Evolutionary conservation across 2,329 filamentous ascomycete genomes (phyloP), one percentile per base, ranked within the genome.

Genomic region (Phialophora chinensis): DNA sequence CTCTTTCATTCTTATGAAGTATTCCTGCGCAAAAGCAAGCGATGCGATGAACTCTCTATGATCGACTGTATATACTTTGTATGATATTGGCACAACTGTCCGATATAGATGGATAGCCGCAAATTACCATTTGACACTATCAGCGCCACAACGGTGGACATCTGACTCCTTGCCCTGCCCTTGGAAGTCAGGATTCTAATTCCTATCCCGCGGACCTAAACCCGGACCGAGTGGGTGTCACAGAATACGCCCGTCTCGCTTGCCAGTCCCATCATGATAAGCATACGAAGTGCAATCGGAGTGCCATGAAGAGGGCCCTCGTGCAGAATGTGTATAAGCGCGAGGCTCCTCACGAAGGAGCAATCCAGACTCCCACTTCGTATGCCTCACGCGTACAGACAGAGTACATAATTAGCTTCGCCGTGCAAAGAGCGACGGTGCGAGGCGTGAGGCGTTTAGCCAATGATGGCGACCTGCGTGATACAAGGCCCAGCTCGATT

Each of bases 31-130:
- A 35, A 20, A 25, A 38, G 20, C 54, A 23, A 57, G 61, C 61
- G 57, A 63, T 38, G 53, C 11, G 42, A 57, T 50, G 53, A 63
- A 33, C 38, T 25, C 50, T 42, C 38, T 27, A 47, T 52, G 25
- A 17, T 50, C 20, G n/a, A 50, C 29, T 56, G 11, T n/a, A 29
- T n/a, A n/a, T 44, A 44, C 31, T 6, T n/a, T 17, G 31, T 42
- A n/a, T 42, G 38, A 42, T n/a, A 42, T 42, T 17, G 14, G 38
- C 38, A 17, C 38, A 20, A n/a, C 38, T n/a, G 38, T n/a, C 17
- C 17, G 17, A 20, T 44, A 7, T 2, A n/a, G 38, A 44, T 44
- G 5, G 5, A n/a, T n/a, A 44, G 2, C 12, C 14, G 20, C 38
- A 44, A 12, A 8, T 8, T 44, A n/a, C 38, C 14, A 42, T 6